Percentiles rank a stretch among this genome's conserved stretches.
These are phyloP conservation scores for Bondarzewia mesenterica DNA, from an alignment of 1,284 basidiomycete species.

Conservation along the genomic window DNA sequence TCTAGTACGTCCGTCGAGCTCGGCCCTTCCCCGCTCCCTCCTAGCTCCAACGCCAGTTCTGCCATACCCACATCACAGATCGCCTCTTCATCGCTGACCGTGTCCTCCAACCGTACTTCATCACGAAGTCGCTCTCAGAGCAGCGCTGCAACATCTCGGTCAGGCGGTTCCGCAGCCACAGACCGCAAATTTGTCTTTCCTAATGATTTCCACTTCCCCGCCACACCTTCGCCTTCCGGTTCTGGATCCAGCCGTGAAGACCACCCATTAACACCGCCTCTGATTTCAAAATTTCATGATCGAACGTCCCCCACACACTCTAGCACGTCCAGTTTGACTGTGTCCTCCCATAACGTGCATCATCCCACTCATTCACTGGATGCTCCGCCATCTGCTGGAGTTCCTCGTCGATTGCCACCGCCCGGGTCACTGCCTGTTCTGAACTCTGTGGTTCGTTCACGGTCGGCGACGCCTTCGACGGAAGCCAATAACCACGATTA, in stretches of 20 bases:
- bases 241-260: not conserved
- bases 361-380: constrained; percentile 50
- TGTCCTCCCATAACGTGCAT: constrained; percentile 27
- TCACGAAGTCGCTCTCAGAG: constrained; percentile 38
- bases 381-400: constrained; percentile 26
- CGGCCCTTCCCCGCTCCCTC: constrained; percentile 16
- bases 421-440: constrained; percentile 25
- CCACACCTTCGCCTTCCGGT: constrained; percentile 16
- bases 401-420: constrained; percentile 24
- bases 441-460: constrained; percentile 35
- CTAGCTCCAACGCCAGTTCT: constrained; percentile 20
- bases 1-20: constrained; percentile 1
- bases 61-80: no score
- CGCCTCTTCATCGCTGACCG: not conserved
- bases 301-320: constrained; percentile 27
- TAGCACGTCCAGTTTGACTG: constrained; percentile 24
- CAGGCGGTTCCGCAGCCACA: constrained; percentile 16
- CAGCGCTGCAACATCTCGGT: constrained; percentile 19
- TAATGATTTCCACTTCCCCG: constrained; percentile 33
- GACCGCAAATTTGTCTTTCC: constrained; percentile 34
- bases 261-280: constrained; percentile 1
- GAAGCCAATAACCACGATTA: constrained; percentile 20
- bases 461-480: constrained; percentile 42
- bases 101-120: constrained; percentile 13
- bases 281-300: constrained; percentile 14